Evolutionary conservation across 768 basidiomycete genomes (phyloP).

Genomic region (Lactarius pseudohatsudake): DNA sequence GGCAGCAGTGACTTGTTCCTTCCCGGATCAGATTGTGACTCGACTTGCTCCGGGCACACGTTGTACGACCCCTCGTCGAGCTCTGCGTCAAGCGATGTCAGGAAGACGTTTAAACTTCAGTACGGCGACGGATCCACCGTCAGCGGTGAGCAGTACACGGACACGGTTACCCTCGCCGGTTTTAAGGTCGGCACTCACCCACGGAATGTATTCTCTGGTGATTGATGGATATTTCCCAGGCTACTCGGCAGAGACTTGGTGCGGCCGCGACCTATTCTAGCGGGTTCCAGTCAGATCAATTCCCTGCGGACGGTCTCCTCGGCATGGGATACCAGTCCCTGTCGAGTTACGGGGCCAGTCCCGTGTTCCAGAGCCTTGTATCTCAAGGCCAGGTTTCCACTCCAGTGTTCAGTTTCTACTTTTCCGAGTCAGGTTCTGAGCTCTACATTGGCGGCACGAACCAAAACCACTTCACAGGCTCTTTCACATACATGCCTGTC

Average conservation of each 20-base stretch:
- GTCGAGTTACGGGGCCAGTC: conserved; percentile 30
- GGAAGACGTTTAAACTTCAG: conserved; percentile 34
- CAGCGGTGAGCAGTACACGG: conserved; percentile 42
- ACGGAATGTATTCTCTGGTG: not conserved
- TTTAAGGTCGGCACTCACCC: conserved; percentile 21
- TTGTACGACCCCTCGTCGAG: conserved; percentile 14
- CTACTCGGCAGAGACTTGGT: conserved; percentile 44
- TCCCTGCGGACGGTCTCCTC: conserved; percentile 43
- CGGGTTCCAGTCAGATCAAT: conserved; percentile 33
- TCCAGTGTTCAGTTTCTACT: conserved; percentile 49
- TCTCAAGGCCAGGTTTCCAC: conserved; percentile 37
- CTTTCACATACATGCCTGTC: conserved; percentile 20
- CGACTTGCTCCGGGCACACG: conserved; percentile 33
- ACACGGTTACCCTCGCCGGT: conserved; percentile 45
- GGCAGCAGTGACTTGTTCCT: conserved; percentile 38
- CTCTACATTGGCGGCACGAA: conserved; percentile 28
- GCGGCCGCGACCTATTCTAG: conserved; percentile 43
- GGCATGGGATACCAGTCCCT: conserved; percentile 40
- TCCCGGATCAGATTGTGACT: conserved; percentile 35
- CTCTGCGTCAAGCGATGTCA: conserved; percentile 31
- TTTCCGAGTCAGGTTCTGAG: conserved; percentile 45
- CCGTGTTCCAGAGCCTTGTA: conserved; percentile 45
- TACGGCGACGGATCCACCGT: conserved; percentile 46
- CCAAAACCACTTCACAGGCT: conserved; percentile 10
- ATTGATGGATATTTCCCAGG: conserved; percentile 31